A percentile compares a stretch with the other conserved stretches of the same genome.
These are phyloP conservation scores for Acacia crassicarpa DNA, from an alignment of 306 rosid species.

Conservation along the genomic window DNA sequence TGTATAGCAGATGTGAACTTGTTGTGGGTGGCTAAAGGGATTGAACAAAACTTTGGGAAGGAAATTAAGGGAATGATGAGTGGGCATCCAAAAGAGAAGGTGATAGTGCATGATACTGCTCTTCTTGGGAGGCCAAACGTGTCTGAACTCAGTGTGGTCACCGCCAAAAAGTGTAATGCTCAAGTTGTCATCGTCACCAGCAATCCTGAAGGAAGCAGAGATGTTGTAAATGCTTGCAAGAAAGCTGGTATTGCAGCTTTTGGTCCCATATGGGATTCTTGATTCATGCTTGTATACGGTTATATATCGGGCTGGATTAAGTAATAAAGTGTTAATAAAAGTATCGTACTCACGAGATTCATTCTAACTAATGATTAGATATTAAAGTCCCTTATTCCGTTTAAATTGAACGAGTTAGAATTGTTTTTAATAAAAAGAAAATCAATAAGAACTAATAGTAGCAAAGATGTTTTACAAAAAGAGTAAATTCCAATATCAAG, in stretches of 20 bases:
- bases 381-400: no score
- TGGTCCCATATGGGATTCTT: constrained; percentile 65
- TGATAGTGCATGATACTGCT: constrained; percentile 48
- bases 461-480: no score
- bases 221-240: constrained; percentile 52
- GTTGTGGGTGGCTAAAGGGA: constrained; percentile 62
- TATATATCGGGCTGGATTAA: no score
- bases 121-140: constrained; percentile 51
- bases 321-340: no score
- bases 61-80: constrained; percentile 43
- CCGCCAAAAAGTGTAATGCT: constrained; percentile 42
- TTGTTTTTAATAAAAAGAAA: no score
- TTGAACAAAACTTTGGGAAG: constrained; percentile 51
- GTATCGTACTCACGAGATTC: no score
- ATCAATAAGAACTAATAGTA: no score
- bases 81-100: constrained; percentile 41
- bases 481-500: no score
- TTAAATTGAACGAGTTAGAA: no score
- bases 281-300: no score
- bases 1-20: constrained; percentile 41
- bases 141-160: constrained; percentile 35
- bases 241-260: constrained; percentile 49
- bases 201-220: constrained; percentile 62
- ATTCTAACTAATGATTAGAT: no score
- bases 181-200: constrained; percentile 60